Evolutionary conservation across 108 stramenopile species (phyloP), one percentile per base, ranked within the genome.

Genomic region (Parmales sp.): DNA sequence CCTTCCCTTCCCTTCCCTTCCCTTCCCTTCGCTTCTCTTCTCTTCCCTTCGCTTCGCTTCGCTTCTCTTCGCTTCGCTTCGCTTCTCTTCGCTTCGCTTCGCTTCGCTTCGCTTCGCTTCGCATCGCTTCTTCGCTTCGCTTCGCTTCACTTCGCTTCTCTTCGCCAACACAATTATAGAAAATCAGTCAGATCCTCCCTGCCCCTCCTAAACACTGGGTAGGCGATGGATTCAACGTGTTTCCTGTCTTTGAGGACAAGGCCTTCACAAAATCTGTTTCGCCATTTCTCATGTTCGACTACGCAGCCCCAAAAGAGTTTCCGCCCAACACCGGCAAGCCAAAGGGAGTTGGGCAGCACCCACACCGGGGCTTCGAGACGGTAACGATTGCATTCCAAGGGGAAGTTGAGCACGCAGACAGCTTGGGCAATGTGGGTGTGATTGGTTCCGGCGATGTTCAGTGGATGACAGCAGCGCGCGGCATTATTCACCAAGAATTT

Each of bases 391-490:
- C 92, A 11, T 85, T 92, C 54, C 80, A 89, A 70, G 95, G 95
- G 63, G 84, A 90, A 68, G 80, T 93, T 2, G 90, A 93, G 46
- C 95, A 96, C 69, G 74, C 77, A 8, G 95, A 96, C 70, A 84
- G 80, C 44, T 65, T 74, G 41, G 92, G 90, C 6, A 89, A 92
- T 67, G 65, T 43, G 2, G 90, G 79, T 45, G 76, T 84, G 0
- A 91, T 91, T 76, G 77, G 74, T 19, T 65, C 81, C 9, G 86
- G 86, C 13, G 95, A 93, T 64, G 80, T 93, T 0, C 95, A 96
- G 77, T 96, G 92, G 92, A 93, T 96, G 90, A 96, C 95, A 1
- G 95, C 95, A 0, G 95, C 89, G 18, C 69, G 83, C 7, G 95
- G 95, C 0, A 89, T 96, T n/a, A 77, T 93, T 22, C 95, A 96